Evolutionary conservation across 1,284 basidiomycete genomes (phyloP), one percentile per base, ranked within the genome.

Genomic region (Leccinum subrobustum): DNA sequence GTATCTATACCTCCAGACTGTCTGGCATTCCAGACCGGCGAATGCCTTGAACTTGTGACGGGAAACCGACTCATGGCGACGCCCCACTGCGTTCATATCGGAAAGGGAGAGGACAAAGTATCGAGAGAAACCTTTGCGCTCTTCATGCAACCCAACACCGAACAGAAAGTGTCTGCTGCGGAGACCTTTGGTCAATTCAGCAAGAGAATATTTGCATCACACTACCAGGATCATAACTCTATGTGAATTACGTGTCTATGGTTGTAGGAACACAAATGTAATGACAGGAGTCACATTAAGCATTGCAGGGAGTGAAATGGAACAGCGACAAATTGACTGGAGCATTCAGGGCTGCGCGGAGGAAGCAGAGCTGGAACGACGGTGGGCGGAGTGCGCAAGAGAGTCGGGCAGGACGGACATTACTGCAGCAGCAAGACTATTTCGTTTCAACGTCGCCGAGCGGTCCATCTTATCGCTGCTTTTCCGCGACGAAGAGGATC

Each of bases 1-100:
- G 92, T 95, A 12, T 79, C 85, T 1, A 96, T 98, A 63, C 95
- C 95, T 2, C 68, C 78, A 16, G 85, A 92, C 69, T 91, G 86
- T 70, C 76, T 93, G 60, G 95, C 95, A 2, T 96, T 97, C 75
- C 95, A 98, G 74, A 96, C 93, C 0, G 95, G 95, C 7, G 93
- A 97, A 76, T 92, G 95, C 14, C 83, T 98, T 29, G 87, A 95
- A 73, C 79, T 97, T 31, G 88, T 95, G 12, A 96, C 94, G 1
- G 85, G 81, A 18, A 85, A 86, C 11, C 82, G 79, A 61, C 78
- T 97, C 18, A 83, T 87, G 51, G 95, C 95, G 0, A 97, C 95
- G 1, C 93, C 94, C 7, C 95, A 98, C 68, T 96, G 92, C 67
- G 95, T 97, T 39, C 85, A 87, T 59, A 83, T 90, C 2, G 90